phyloP scores from a whole-genome alignment of 2,329 filamentous ascomycete species.

The Pseudocercospora musae region DNA sequence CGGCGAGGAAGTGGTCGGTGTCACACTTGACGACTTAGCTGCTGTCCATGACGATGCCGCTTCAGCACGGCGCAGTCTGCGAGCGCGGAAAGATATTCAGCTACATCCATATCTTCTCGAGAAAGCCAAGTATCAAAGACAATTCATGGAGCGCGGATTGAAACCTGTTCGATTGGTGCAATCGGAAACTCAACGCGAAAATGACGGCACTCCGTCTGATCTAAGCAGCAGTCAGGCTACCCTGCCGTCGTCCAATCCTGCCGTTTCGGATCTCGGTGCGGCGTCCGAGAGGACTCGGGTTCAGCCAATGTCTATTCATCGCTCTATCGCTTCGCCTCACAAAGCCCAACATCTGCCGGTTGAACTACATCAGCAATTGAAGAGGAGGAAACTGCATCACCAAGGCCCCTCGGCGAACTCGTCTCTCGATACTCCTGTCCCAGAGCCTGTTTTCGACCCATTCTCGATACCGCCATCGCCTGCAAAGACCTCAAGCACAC shows the following conservation, averaged over 20 bases:
- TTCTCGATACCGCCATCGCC: constrained; percentile 45
- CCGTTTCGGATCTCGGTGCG: too few species aligned
- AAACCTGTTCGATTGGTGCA: constrained; percentile 40
- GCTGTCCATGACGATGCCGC: constrained; percentile 4
- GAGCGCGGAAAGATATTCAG: constrained; percentile 48
- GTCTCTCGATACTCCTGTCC: neutral
- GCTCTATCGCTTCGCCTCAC: neutral
- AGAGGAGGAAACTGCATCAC: constrained; percentile 9
- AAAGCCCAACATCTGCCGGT: neutral
- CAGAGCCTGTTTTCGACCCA: constrained; percentile 23
- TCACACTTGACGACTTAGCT: neutral
- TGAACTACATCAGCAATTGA: neutral
- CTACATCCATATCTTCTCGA: constrained; percentile 49
- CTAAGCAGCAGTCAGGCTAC: constrained; percentile 10
- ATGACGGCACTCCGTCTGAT: constrained; percentile 18
- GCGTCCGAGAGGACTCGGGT: neutral
- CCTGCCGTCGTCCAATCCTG: neutral
- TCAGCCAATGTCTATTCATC: neutral
- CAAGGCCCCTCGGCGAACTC: neutral
- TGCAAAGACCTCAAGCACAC: constrained; percentile 30
- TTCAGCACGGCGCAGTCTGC: constrained; percentile 34
- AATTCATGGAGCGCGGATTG: constrained; percentile 43
- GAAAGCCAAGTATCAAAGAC: constrained; percentile 42
- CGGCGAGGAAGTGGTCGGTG: neutral
- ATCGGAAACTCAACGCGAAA: neutral